Conservation (phyloP, 345 rosid genomes). For the Gossypium ekmanianum region DNA sequence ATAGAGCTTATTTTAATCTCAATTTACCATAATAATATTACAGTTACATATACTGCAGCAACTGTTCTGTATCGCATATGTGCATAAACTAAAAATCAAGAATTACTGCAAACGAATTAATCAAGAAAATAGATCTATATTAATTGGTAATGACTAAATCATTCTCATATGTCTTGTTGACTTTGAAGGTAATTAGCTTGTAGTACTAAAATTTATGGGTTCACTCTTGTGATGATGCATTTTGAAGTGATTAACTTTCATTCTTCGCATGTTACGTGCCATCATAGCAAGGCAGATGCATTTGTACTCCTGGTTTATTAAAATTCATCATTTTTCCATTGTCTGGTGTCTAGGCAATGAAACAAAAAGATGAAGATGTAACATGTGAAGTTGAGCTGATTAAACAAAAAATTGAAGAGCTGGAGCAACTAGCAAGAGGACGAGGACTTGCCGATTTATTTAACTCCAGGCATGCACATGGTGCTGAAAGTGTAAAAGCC, state of each 20-base stretch:
- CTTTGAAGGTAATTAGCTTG: not conserved
- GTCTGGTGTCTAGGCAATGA: slow-evolving; percentile 39
- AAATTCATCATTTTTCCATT: not conserved
- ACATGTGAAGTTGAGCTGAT: slow-evolving; percentile 38
- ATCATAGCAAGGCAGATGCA: not conserved
- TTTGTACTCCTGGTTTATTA: not conserved
- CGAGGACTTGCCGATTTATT: slow-evolving; percentile 31
- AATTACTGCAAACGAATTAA: no score
- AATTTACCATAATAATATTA: no score
- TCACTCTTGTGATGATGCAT: not conserved
- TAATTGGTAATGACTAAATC: not conserved
- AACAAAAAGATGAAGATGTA: slow-evolving; percentile 47
- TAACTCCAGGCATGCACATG: slow-evolving; percentile 23
- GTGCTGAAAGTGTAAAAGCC: slow-evolving; percentile 20
- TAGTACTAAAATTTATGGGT: not conserved
- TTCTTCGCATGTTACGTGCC: not conserved
- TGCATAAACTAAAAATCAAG: no score
- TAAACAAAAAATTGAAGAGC: slow-evolving; percentile 39
- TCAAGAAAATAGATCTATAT: not conserved
- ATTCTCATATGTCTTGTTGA: not conserved
- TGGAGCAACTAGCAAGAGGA: slow-evolving; percentile 38
- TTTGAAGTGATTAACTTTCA: not conserved
- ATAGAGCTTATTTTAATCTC: no score
- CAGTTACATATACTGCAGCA: no score
- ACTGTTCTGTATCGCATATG: no score